These are phyloP conservation scores for Gilbertella persicaria DNA, from an alignment of 371 early-diverging fungal species.

Conservation along the genomic window DNA sequence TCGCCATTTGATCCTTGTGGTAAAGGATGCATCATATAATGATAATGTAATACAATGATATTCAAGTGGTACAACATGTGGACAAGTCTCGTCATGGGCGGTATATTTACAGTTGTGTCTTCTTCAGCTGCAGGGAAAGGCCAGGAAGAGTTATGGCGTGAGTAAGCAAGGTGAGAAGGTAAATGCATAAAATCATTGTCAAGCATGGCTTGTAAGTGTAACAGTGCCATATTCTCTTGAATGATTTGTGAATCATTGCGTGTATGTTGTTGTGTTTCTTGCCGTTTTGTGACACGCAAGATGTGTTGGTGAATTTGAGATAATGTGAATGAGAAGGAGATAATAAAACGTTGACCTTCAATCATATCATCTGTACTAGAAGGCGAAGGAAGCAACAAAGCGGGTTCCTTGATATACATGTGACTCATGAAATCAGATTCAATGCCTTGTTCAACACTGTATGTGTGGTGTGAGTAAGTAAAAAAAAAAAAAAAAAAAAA, in stretches of 20 bases:
- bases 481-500: slow-evolving; percentile 6
- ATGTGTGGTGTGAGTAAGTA: too few species aligned
- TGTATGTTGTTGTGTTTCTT: slow-evolving; percentile 30
- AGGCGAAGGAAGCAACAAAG: slow-evolving; percentile 2
- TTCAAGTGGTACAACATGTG: slow-evolving; percentile 84
- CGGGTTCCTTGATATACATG: neutral
- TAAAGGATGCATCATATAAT: slow-evolving; percentile 58
- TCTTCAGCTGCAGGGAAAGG: slow-evolving; percentile 25
- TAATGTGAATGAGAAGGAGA: slow-evolving; percentile 27
- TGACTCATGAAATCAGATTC: slow-evolving; percentile 4
- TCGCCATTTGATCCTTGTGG: slow-evolving; percentile 16
- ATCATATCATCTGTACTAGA: slow-evolving; percentile 3
- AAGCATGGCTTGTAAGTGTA: slow-evolving; percentile 21
- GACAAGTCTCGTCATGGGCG: slow-evolving; percentile 39
- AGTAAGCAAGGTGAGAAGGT: slow-evolving; percentile 41
- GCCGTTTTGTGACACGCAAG: slow-evolving; percentile 31
- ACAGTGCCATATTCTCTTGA: slow-evolving; percentile 35
- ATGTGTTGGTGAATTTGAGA: slow-evolving; percentile 34
- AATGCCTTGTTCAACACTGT: slow-evolving; percentile 27
- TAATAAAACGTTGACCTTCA: slow-evolving; percentile 22
- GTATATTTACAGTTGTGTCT: slow-evolving; percentile 2
- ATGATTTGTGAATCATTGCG: slow-evolving; percentile 36
- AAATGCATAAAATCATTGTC: slow-evolving; percentile 31
- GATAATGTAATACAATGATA: slow-evolving; percentile 80
- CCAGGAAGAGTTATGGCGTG: neutral